Conservation (phyloP, 2,329 filamentous ascomycete genomes). For the Berkeleyomyces basicola region DNA sequence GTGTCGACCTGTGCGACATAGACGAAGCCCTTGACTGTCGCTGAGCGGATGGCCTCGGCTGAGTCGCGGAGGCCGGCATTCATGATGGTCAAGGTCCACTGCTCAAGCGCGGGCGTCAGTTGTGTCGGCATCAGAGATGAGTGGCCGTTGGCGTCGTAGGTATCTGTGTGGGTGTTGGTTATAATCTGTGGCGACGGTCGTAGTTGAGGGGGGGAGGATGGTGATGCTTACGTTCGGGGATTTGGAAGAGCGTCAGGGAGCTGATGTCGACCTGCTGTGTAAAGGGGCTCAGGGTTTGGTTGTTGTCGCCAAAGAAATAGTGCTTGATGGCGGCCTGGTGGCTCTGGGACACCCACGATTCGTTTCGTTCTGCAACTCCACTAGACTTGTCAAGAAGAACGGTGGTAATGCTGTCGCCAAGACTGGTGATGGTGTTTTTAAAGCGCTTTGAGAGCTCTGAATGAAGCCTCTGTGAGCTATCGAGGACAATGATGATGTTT, state of each 20-base stretch:
- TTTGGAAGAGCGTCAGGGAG: slow-evolving; percentile 55
- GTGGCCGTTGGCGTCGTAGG: slow-evolving; percentile 20
- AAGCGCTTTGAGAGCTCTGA: slow-evolving; percentile 60
- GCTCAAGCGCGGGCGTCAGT: slow-evolving; percentile 52
- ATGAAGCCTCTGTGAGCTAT: slow-evolving; percentile 53
- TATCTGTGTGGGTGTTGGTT: slow-evolving; percentile 15
- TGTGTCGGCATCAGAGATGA: slow-evolving; percentile 44
- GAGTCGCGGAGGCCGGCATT: slow-evolving; percentile 54
- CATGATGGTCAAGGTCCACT: slow-evolving; percentile 73
- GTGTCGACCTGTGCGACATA: slow-evolving; percentile 88
- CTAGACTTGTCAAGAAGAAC: slow-evolving; percentile 71
- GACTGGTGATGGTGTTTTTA: slow-evolving; percentile 33
- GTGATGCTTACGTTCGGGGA: slow-evolving; percentile 37
- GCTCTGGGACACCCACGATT: slow-evolving; percentile 53
- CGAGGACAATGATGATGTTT: slow-evolving; percentile 67
- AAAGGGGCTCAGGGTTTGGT: slow-evolving; percentile 66
- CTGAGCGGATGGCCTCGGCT: slow-evolving; percentile 57
- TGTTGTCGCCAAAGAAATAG: slow-evolving; percentile 82
- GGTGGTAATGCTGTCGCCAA: slow-evolving; percentile 55
- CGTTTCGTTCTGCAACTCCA: slow-evolving; percentile 64
- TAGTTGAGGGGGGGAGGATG: too few relatives aligned
- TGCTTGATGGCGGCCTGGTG: slow-evolving; percentile 67
- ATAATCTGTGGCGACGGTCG: slow-evolving; percentile 8
- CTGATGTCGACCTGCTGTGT: slow-evolving; percentile 72
- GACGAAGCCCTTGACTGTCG: slow-evolving; percentile 79